A percentile compares a stretch with the other conserved stretches of the same genome.
phyloP scores from a whole-genome alignment of 2,329 filamentous ascomycete species.

The Botrytis paeoniae region DNA sequence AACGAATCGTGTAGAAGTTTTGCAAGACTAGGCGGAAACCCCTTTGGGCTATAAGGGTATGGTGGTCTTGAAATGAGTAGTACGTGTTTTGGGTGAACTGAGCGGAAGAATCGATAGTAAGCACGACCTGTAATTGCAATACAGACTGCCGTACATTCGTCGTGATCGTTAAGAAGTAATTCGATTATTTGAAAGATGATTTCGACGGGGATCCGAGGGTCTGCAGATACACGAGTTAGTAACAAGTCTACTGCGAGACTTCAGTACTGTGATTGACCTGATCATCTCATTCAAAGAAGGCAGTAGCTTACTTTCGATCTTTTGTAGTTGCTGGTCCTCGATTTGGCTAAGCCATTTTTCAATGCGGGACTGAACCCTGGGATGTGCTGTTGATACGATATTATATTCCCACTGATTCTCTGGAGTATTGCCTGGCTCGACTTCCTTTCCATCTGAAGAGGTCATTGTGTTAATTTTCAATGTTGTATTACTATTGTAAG shows the following conservation, averaged over 20 bases:
- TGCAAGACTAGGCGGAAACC: neutral
- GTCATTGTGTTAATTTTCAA: neutral
- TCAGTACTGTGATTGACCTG: neutral
- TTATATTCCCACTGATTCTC: neutral
- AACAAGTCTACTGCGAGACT: neutral
- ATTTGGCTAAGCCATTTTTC: neutral
- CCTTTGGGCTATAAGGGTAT: too few relatives aligned
- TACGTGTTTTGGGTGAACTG: neutral
- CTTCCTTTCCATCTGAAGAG: too few relatives aligned
- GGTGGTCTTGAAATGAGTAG: neutral
- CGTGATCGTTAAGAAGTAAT: neutral
- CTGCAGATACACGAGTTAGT: neutral
- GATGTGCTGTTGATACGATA: neutral
- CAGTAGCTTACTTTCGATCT: neutral
- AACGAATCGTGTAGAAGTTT: neutral
- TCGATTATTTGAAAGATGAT: neutral
- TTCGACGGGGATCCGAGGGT: neutral
- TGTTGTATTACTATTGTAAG: neutral
- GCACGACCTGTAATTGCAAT: neutral
- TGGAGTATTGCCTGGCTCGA: fast-evolving
- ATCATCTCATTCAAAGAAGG: fast-evolving
- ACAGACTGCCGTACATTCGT: neutral
- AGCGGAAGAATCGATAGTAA: neutral
- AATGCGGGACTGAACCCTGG: neutral
- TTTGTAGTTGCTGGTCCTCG: neutral